phyloP scores from a whole-genome alignment of 1,139 yeast species.

The Kodamaea derodonti region DNA sequence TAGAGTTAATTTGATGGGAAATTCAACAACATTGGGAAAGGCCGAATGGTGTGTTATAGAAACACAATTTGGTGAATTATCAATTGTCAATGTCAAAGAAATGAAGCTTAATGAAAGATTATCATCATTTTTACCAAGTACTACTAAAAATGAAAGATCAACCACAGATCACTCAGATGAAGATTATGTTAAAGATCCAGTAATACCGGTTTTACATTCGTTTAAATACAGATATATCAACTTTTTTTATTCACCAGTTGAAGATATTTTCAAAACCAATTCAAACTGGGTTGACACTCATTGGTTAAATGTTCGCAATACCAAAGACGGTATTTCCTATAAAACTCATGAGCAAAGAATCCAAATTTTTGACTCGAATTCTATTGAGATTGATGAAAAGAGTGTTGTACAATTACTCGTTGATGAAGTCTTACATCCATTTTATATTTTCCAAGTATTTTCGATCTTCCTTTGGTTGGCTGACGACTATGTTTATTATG shows the following conservation, averaged over 20 bases:
- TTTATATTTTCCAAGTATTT: conserved; percentile 89
- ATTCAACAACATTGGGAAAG: conserved; percentile 62
- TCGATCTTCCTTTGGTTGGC: conserved; percentile 88
- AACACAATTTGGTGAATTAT: conserved; percentile 86
- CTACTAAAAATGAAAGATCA: conserved; percentile 14
- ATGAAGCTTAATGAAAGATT: conserved; percentile 66
- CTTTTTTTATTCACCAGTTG: conserved; percentile 79
- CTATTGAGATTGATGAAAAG: conserved; percentile 74
- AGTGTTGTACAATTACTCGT: conserved; percentile 59
- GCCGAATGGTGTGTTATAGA: conserved; percentile 95
- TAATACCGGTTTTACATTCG: conserved; percentile 63
- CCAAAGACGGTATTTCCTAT: conserved; percentile 70
- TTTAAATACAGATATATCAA: conserved; percentile 81
- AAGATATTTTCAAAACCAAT: conserved; percentile 80
- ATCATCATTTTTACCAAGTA: conserved; percentile 56
- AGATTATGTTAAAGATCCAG: conserved; percentile 44
- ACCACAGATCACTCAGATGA: conserved; percentile 18
- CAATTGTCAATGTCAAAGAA: conserved; percentile 52
- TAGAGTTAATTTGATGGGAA: conserved; percentile 66
- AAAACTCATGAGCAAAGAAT: conserved; percentile 64
- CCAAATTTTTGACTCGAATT: conserved; percentile 72
- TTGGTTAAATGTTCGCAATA: conserved; percentile 62
- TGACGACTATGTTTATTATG: conserved; percentile 90
- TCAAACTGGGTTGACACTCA: conserved; percentile 78
- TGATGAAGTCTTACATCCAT: conserved; percentile 92